phyloP scores from a whole-genome alignment of 306 rosid species.

The Inga oerstediana region DNA sequence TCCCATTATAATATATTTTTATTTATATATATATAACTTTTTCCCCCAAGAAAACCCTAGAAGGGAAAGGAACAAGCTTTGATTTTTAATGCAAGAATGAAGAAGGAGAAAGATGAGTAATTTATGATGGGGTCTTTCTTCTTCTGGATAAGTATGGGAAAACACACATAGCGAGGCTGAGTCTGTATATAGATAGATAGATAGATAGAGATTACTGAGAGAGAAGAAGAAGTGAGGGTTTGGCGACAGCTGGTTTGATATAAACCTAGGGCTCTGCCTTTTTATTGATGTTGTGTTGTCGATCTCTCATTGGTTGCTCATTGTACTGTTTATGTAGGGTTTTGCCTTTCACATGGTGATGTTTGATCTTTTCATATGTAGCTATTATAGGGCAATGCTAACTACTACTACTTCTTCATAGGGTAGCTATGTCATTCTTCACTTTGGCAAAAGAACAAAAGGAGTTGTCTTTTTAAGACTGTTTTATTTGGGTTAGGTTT shows the following conservation, averaged over 20 bases:
- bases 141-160: slow-evolving; percentile 30
- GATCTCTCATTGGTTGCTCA: slow-evolving; percentile 37
- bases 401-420: background rate
- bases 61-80: background rate
- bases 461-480: background rate
- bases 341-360: slow-evolving; percentile 33
- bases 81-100: background rate
- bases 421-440: background rate
- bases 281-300: slow-evolving; percentile 56
- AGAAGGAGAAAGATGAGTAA: background rate
- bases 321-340: slow-evolving; percentile 22
- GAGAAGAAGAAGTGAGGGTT: background rate
- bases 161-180: slow-evolving; percentile 18
- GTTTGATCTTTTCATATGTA: background rate
- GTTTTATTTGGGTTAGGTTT: background rate
- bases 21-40: background rate
- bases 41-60: background rate
- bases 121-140: slow-evolving; percentile 1
- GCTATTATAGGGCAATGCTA: background rate
- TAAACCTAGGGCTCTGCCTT: slow-evolving; percentile 42
- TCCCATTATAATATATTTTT: slow-evolving; percentile 52
- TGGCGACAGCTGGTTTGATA: slow-evolving; percentile 36
- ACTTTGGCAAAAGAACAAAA: background rate
- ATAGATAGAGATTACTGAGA: background rate
- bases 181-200: background rate